These are phyloP conservation scores for Monilinia polystroma DNA, from an alignment of 2,329 filamentous ascomycete species.

Conservation along the genomic window DNA sequence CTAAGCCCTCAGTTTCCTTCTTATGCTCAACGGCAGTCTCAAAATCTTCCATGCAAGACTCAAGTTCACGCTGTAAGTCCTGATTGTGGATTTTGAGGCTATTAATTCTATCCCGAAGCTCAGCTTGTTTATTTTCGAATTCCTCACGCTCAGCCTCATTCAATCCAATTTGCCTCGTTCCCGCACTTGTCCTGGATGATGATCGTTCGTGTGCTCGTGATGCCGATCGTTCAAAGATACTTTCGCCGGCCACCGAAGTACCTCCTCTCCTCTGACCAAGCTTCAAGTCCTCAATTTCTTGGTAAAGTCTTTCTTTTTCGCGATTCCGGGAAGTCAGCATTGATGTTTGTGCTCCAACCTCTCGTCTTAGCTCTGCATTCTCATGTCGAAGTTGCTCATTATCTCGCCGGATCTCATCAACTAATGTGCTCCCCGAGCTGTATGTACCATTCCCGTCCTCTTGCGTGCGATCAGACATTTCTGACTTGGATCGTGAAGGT, in stretches of 20 bases:
- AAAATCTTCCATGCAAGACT: conserved; percentile 76
- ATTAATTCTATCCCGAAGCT: conserved; percentile 82
- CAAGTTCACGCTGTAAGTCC: conserved; percentile 78
- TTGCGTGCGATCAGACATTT: conserved; percentile 43
- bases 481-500: conserved; percentile 50
- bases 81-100: conserved; percentile 86
- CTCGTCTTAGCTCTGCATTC: conserved; percentile 85
- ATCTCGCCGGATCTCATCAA: conserved; percentile 71
- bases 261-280: conserved; percentile 75
- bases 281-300: conserved; percentile 96
- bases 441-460: conserved; percentile 53
- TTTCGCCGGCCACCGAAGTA: conserved; percentile 71
- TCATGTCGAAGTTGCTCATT: conserved; percentile 81
- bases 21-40: conserved; percentile 67
- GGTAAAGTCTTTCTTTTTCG: conserved; percentile 90
- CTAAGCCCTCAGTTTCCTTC: conserved; percentile 57
- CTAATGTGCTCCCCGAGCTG: conserved; percentile 63
- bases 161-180: conserved; percentile 42
- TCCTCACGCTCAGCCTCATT: conserved; percentile 82
- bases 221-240: conserved; percentile 89
- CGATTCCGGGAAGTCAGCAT: conserved; percentile 96
- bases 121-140: conserved; percentile 78
- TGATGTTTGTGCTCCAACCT: conserved; percentile 92
- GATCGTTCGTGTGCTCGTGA: conserved; percentile 76
- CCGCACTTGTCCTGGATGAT: conserved; percentile 63